These are phyloP conservation scores for Lactarius hengduanensis DNA, from an alignment of 768 basidiomycete species.

Conservation along the genomic window DNA sequence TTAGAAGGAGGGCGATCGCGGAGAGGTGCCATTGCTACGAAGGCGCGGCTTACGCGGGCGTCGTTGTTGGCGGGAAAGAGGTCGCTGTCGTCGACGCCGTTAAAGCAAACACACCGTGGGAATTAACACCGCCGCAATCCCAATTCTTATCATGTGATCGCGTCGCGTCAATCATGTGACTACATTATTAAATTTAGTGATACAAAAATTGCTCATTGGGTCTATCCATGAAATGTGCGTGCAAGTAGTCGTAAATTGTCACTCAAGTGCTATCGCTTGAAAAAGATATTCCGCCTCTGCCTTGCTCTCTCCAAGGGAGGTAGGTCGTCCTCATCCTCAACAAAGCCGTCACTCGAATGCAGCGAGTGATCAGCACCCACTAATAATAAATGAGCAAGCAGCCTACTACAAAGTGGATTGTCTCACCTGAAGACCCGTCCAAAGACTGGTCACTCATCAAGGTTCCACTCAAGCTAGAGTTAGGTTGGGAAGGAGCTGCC, in stretches of 20 bases:
- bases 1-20: slow-evolving; percentile 62
- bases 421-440: slow-evolving; percentile 24
- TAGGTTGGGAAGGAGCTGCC: slow-evolving; percentile 8
- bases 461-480: slow-evolving; percentile 13
- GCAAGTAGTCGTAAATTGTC: slow-evolving; percentile 10
- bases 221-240: slow-evolving; percentile 13
- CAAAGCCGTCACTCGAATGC: slow-evolving; percentile 24
- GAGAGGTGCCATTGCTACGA: slow-evolving; percentile 45
- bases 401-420: background rate
- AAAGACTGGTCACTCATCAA: slow-evolving; percentile 26
- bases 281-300: slow-evolving; percentile 44
- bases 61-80: background rate
- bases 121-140: slow-evolving; percentile 7
- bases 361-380: slow-evolving; percentile 20
- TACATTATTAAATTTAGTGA: slow-evolving; percentile 4
- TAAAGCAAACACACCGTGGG: slow-evolving; percentile 26
- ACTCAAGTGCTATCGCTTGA: slow-evolving; percentile 19
- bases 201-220: slow-evolving; percentile 19
- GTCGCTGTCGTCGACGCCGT: slow-evolving; percentile 14
- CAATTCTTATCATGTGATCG: slow-evolving; percentile 29
- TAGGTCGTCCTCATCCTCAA: slow-evolving; percentile 53
- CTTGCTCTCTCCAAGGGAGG: slow-evolving; percentile 69
- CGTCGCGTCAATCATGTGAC: slow-evolving; percentile 21
- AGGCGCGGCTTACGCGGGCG: background rate
- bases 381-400: background rate